Conservation (phyloP, 768 basidiomycete species). For the Dentipellis sp. region DNA sequence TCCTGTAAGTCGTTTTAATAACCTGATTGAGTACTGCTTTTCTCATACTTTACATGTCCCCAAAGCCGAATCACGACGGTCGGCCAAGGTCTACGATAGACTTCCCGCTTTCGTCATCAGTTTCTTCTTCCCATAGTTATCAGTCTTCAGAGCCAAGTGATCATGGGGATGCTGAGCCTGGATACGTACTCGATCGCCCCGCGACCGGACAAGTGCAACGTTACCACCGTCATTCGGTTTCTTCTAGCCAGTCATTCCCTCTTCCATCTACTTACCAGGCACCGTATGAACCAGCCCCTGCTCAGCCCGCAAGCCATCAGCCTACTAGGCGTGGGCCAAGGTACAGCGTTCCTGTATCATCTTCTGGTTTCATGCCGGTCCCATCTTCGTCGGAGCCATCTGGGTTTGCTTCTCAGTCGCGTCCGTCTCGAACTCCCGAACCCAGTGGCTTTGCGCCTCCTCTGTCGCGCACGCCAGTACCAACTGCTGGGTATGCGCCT, state of each 20-base stretch:
- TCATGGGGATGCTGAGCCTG: conserved; percentile 12
- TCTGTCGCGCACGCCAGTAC: not conserved
- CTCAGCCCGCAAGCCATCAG: conserved; percentile 23
- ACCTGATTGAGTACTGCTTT: not conserved
- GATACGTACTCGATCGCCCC: not conserved
- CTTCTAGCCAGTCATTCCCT: conserved; percentile 23
- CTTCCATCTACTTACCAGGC: conserved; percentile 29
- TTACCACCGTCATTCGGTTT: conserved; percentile 11
- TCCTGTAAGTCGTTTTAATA: conserved; percentile 29
- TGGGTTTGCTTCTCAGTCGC: conserved; percentile 1
- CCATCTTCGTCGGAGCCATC: conserved; percentile 22
- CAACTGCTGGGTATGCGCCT: conserved; percentile 1
- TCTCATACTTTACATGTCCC: not conserved
- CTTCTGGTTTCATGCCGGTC: conserved; percentile 63
- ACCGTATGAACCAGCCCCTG: conserved; percentile 33
- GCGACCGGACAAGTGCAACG: conserved; percentile 10
- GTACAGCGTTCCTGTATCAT: conserved; percentile 55
- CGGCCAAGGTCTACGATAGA: not conserved
- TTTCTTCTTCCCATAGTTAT: conserved; percentile 21
- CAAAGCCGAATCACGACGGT: not conserved
- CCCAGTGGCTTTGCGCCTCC: not conserved
- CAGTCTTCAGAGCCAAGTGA: conserved; percentile 28
- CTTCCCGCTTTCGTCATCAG: conserved; percentile 8
- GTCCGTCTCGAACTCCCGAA: conserved; percentile 3
- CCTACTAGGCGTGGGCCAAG: conserved; percentile 39